Evolutionary conservation across 768 basidiomycete species (phyloP).

Genomic region (Suillus hirtellus): DNA sequence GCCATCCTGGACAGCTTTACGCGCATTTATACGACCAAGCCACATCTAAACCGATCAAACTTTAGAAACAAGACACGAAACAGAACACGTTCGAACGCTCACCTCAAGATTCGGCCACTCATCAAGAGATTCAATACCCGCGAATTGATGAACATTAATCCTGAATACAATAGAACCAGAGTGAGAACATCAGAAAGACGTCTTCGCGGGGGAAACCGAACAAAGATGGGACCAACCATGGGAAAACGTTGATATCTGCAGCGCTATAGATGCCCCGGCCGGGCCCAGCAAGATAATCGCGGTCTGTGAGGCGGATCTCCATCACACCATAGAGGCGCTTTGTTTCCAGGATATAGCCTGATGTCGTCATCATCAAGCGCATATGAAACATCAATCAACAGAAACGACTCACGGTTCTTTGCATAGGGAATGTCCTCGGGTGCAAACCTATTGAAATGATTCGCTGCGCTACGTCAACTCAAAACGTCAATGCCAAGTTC

Average conservation of each 20-base stretch:
- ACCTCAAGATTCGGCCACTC: constrained; percentile 42
- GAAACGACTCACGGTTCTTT: constrained; percentile 27
- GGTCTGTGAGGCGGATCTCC: constrained; percentile 42
- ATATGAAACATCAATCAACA: background rate
- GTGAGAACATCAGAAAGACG: background rate
- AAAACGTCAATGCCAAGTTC: background rate
- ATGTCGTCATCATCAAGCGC: no score
- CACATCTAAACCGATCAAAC: background rate
- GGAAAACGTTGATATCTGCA: constrained; percentile 40
- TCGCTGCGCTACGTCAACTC: constrained; percentile 22
- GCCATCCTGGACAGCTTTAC: background rate
- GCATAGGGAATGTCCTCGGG: constrained; percentile 39
- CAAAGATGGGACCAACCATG: constrained; percentile 14
- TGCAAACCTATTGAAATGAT: constrained; percentile 38
- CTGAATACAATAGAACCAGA: constrained; percentile 21
- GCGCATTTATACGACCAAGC: background rate
- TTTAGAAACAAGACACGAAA: background rate
- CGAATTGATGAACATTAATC: constrained; percentile 33
- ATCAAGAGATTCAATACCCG: constrained; percentile 37
- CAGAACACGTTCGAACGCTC: background rate
- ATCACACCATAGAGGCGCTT: constrained; percentile 49
- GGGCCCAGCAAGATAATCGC: constrained; percentile 49
- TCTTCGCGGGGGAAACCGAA: constrained; percentile 5
- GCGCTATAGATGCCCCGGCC: constrained; percentile 34
- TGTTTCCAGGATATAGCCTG: constrained; percentile 48